Evolutionary conservation across 768 basidiomycete species (phyloP).

Genomic region (Boletus patriciae): DNA sequence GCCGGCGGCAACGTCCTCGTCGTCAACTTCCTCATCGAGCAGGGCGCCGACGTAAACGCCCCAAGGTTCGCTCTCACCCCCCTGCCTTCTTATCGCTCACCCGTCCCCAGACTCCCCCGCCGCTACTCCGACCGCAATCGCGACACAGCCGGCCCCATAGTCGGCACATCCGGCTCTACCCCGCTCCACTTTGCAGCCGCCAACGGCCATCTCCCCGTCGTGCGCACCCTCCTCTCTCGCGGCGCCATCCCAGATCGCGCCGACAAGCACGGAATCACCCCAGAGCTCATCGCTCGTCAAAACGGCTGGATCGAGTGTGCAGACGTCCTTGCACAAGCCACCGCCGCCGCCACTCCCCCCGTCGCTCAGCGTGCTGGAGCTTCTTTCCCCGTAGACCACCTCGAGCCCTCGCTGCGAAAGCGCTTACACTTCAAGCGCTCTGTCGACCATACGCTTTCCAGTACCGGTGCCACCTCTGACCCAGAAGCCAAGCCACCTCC

Average conservation of each 20-base stretch:
- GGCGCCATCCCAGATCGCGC: conserved; percentile 79
- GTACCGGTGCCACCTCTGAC: conserved; percentile 39
- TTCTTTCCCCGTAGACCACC: conserved; percentile 30
- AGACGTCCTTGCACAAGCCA: conserved; percentile 66
- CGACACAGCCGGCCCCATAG: conserved; percentile 65
- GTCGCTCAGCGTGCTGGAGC: conserved; percentile 21
- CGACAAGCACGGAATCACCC: conserved; percentile 91
- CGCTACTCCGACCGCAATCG: conserved; percentile 72
- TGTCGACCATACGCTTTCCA: conserved; percentile 65
- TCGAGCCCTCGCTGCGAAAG: conserved; percentile 37
- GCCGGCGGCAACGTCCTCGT: conserved; percentile 88
- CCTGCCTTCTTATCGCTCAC: conserved; percentile 13
- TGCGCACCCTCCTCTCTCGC: conserved; percentile 75
- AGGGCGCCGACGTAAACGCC: conserved; percentile 98
- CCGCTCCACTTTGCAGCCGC: conserved; percentile 97
- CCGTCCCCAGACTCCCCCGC: conserved; percentile 55
- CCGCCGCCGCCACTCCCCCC: conserved; percentile 32
- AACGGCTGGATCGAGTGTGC: conserved; percentile 82
- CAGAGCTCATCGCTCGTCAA: conserved; percentile 78
- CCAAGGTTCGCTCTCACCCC: conserved; percentile 59
- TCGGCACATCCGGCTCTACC: conserved; percentile 85
- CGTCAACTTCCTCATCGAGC: conserved; percentile 84
- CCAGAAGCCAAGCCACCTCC: conserved; percentile 26
- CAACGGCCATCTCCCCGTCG: conserved; percentile 81
- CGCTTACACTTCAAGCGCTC: conserved; percentile 75